Evolutionary conservation across 805 yeast genomes (phyloP), one percentile per base, ranked within the genome.

Genomic region (Saccharomycopsis fermentans): DNA sequence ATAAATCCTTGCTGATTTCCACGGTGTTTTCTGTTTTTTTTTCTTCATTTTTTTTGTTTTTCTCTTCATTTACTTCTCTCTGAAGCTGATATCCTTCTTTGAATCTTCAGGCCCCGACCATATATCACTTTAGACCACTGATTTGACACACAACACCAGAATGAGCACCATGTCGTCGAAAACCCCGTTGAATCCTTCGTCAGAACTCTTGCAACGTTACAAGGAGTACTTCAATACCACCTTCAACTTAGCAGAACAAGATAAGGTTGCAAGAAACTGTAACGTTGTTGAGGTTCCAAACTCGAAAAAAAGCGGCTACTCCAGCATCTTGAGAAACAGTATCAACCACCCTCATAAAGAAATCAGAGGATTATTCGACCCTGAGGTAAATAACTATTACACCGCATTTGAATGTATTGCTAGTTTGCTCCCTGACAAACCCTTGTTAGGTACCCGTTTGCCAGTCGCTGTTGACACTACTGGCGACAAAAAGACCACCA

Each of bases 371-470:
- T 61, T 70, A 51, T 58, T 80, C n/a, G 78, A 78, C 61, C 77
- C 79, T 1, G 65, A 71, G 1, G 67, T 82, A 57, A 64, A 67
- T 58, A 81, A 85, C 0, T 71, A 74, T 51, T 71, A 74, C 64
- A 74, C 73, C 21, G 67, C 78, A 55, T 80, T 81, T 67, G 70
- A 73, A 59, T 71, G 73, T 56, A 65, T 81, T 0, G 75, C 69
- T 1, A 65, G 66, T n/a, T 58, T 65, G 17, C 72, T 71, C 64
- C 74, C 75, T 1, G 58, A 73, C 8, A 62, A 67, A 40, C 74
- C 72, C 9, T 76, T 82, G 59, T 69, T 82, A 43, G 87, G 86
- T 52, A 59, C 68, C 39, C 70, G 85, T 67, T 19, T 40, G 14
- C n/a, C 37, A 27, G 32, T 27, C 2, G 32, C 4, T 4, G 21